Percentiles rank a stretch among this genome's conserved stretches.
phyloP scores from a whole-genome alignment of 495 filamentous ascomycete species.

The Trichoderma orchidacearum region DNA sequence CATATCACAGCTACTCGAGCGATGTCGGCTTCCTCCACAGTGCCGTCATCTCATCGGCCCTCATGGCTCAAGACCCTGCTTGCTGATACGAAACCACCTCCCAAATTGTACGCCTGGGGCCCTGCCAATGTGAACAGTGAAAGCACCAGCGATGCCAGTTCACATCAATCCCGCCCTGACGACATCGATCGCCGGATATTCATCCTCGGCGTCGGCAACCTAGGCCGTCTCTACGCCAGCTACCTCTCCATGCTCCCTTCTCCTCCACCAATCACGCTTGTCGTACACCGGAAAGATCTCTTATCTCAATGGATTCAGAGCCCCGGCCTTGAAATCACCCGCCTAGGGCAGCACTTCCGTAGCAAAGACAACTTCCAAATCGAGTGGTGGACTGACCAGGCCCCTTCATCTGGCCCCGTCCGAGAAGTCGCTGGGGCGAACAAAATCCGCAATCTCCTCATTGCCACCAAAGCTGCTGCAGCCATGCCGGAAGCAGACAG shows the following conservation, averaged over 20 bases:
- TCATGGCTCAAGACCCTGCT: neutral
- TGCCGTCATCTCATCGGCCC: neutral
- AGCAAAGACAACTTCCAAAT: slow-evolving; percentile 34
- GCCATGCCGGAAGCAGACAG: slow-evolving; percentile 45
- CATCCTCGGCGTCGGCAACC: slow-evolving; percentile 41
- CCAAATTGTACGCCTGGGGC: neutral
- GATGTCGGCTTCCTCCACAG: neutral
- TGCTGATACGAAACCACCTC: neutral
- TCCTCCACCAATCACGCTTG: slow-evolving; percentile 27
- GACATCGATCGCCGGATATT: slow-evolving; percentile 14
- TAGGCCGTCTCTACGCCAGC: slow-evolving; percentile 33
- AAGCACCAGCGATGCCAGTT: neutral
- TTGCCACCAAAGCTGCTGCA: slow-evolving; percentile 53
- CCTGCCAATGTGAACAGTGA: neutral
- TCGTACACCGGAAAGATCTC: slow-evolving; percentile 26
- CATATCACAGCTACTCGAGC: too few species aligned
- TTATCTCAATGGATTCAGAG: slow-evolving; percentile 22
- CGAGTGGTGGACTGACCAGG: slow-evolving; percentile 30
- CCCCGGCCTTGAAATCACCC: slow-evolving; percentile 19
- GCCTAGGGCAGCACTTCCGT: slow-evolving; percentile 7
- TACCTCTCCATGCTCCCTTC: slow-evolving; percentile 14
- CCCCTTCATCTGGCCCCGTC: slow-evolving; percentile 10
- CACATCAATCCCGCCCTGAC: neutral
- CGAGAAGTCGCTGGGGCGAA: slow-evolving; percentile 11
- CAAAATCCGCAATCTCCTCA: slow-evolving; percentile 57